phyloP scores from a whole-genome alignment of 2,329 filamentous ascomycete genomes.

The Fusarium humuli region DNA sequence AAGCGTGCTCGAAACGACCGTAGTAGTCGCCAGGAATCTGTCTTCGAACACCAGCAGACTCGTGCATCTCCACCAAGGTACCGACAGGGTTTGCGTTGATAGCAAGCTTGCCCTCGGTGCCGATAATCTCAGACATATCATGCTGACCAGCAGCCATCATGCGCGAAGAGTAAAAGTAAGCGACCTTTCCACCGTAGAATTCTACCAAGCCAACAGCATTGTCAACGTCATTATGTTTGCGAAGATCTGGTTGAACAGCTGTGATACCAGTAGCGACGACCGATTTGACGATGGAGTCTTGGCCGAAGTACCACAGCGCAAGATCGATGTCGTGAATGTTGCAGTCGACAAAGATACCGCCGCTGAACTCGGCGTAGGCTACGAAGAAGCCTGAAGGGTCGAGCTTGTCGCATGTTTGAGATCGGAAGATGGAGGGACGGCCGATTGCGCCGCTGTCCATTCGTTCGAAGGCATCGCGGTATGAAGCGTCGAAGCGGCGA shows the following conservation, averaged over 20 bases:
- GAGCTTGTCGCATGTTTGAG: slow-evolving; percentile 75
- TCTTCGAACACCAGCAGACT: slow-evolving; percentile 61
- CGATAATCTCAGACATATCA: slow-evolving; percentile 75
- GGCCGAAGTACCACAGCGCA: slow-evolving; percentile 51
- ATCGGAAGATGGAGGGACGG: slow-evolving; percentile 69
- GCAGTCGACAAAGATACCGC: slow-evolving; percentile 78
- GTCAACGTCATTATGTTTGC: slow-evolving; percentile 50
- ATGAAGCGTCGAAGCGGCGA: slow-evolving; percentile 70
- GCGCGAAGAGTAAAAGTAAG: slow-evolving; percentile 72
- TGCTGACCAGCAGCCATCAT: slow-evolving; percentile 79
- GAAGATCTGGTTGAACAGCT: slow-evolving; percentile 49
- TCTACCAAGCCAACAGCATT: slow-evolving; percentile 68
- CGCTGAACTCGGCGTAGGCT: slow-evolving; percentile 71
- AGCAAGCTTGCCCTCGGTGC: slow-evolving; percentile 71
- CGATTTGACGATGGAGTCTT: slow-evolving; percentile 49
- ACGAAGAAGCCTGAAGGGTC: slow-evolving; percentile 77
- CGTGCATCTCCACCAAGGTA: slow-evolving; percentile 67
- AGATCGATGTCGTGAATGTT: slow-evolving; percentile 74
- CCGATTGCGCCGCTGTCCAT: slow-evolving; percentile 68
- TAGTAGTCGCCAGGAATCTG: slow-evolving; percentile 73
- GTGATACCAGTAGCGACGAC: slow-evolving; percentile 49
- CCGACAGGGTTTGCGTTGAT: slow-evolving; percentile 69
- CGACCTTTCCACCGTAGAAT: slow-evolving; percentile 73
- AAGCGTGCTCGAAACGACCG: slow-evolving; percentile 71
- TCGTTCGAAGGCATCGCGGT: slow-evolving; percentile 68